phyloP scores from a whole-genome alignment of 495 filamentous ascomycete species.

The Sordaria brevicollis region DNA sequence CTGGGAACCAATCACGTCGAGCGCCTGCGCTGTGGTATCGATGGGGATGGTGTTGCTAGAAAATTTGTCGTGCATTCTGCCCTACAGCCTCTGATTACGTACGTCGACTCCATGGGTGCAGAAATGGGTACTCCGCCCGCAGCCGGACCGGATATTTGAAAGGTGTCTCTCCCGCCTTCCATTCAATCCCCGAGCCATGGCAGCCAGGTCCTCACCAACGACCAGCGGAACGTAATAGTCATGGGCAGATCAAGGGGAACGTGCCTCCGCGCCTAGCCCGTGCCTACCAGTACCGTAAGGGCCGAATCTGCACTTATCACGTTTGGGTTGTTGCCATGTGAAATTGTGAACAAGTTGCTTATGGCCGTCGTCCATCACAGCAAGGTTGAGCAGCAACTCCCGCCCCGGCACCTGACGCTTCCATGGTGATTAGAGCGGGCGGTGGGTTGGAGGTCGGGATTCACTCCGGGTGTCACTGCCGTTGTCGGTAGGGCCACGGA shows the following conservation, averaged over 20 bases:
- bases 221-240: not conserved
- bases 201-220: not conserved
- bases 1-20: conserved; percentile 8
- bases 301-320: too few species aligned
- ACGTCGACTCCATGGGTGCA: not conserved
- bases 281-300: not conserved
- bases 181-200: not conserved
- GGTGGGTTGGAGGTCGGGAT: not conserved
- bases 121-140: not conserved
- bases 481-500: not conserved
- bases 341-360: not conserved
- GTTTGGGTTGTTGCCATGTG: not conserved
- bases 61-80: not conserved
- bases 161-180: not conserved
- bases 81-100: not conserved
- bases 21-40: conserved; percentile 1
- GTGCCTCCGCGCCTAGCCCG: not conserved
- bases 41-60: conserved; percentile 7
- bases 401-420: not conserved
- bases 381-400: not conserved
- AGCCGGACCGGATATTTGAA: not conserved
- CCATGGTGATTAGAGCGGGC: not conserved
- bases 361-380: not conserved
- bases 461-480: not conserved
- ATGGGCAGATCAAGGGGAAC: not conserved